Base-by-base conservation (phyloP, 306 rosid genomes). In the Nissolia schottii region DNA sequence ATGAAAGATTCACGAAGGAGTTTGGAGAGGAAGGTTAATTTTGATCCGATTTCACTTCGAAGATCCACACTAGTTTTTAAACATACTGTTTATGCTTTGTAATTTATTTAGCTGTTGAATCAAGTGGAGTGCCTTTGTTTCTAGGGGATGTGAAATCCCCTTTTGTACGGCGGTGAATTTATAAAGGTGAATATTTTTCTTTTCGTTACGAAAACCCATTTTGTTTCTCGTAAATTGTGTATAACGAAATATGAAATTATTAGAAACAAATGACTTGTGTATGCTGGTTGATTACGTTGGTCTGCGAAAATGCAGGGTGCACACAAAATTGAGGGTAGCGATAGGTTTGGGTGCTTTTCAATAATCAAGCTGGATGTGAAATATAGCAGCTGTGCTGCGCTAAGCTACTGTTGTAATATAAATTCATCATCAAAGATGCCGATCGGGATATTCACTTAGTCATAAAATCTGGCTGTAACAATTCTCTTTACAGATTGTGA, bases 1-100 rank as follows among this genome's bases (percentile, higher is more conserved):
- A 95, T 3, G 99, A 95, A 89, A 89, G 87, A 83, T 95, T 95
- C 85, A 95, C 99, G 0, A 88, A 85, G 74, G 99, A 95, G 80
- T 95, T 92, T 73, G 99, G 99, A 68, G 99, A 95, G 83, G 99
- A 95, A 82, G 99, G 99, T 73, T 95, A 78, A 95, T 53, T 71
- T 63, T 63, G 85, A 74, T 71, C 81, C 60, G 77, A 69, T 64
- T 82, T 69, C 69, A 43, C 75, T 38, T 56, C 27, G 45, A 79
- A 24, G 72, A 71, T 81, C 87, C 74, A 38, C 85, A 15, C 68
- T 54, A 63, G 60, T 55, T 73, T 45, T 40, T 49, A 63, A 66
- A 51, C 64, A 74, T 81, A 70, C 57, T 65, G 60, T 65, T n/a
- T 64, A 45, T 61, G 67, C 85, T 70, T 74, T 81, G 87, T 82